Evolutionary conservation across 139 green algal species (phyloP).

Genomic region (Chlorella sp.): DNA sequence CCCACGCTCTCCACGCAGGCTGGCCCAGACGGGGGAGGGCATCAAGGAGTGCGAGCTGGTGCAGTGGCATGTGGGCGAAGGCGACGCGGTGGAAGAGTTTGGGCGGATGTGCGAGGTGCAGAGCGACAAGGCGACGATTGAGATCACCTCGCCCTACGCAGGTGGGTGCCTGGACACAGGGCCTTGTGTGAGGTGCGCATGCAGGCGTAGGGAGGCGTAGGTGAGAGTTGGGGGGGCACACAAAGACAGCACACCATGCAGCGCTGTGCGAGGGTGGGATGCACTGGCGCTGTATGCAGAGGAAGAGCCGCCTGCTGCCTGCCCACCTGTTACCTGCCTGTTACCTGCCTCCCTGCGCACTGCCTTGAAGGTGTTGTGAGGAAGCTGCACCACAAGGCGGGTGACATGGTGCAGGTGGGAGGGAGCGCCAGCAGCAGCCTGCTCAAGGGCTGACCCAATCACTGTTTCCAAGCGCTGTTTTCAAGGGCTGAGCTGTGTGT

Average conservation of each 20-base stretch:
- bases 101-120: constrained; percentile 91
- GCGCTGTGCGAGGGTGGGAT: no score
- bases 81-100: constrained; percentile 80
- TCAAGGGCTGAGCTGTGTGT: no score
- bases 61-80: constrained; percentile 85
- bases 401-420: constrained; percentile 69
- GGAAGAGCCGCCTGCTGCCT: background rate
- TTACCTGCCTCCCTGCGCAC: background rate
- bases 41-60: constrained; percentile 95
- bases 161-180: background rate
- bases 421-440: background rate
- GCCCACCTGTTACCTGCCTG: no score
- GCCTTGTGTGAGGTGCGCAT: background rate
- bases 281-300: no score
- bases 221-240: no score
- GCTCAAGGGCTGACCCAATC: no score
- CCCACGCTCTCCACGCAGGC: constrained; percentile 4
- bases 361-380: constrained; percentile 50
- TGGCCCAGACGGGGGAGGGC: constrained; percentile 74
- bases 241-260: no score
- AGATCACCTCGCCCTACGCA: constrained; percentile 90
- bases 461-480: no score
- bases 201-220: no score
- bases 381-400: constrained; percentile 65
- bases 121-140: constrained; percentile 90